Conservation (phyloP, 495 filamentous ascomycete species). For the Talaromyces adpressus region DNA sequence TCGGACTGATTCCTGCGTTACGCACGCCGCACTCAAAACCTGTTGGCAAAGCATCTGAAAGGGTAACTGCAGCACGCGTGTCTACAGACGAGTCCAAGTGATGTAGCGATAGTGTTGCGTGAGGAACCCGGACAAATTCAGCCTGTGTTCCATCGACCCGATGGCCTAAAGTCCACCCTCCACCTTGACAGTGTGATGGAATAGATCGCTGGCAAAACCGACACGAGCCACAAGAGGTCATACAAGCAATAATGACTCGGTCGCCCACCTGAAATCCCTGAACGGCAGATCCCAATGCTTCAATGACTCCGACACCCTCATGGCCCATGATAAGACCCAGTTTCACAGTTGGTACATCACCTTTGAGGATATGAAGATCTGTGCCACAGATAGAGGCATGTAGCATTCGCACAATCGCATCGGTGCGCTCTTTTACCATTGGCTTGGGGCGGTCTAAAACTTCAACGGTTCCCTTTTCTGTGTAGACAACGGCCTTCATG, state of each 20-base stretch:
- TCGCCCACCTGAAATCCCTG: conserved; percentile 36
- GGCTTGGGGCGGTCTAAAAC: conserved; percentile 55
- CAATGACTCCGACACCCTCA: conserved; percentile 77
- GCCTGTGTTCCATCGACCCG: conserved; percentile 43
- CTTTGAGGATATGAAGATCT: conserved; percentile 73
- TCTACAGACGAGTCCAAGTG: conserved; percentile 27
- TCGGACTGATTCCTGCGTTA: conserved; percentile 35
- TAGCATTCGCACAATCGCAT: conserved; percentile 73
- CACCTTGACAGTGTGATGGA: conserved; percentile 29
- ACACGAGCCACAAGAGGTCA: conserved; percentile 34
- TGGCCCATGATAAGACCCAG: conserved; percentile 78
- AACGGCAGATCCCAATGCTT: conserved; percentile 56
- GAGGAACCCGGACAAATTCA: conserved; percentile 41
- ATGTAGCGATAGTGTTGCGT: conserved; percentile 36
- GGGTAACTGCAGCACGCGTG: conserved; percentile 28
- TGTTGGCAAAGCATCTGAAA: conserved; percentile 44
- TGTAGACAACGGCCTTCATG: conserved; percentile 38
- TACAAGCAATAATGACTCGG: conserved; percentile 34
- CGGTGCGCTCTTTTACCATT: conserved; percentile 56
- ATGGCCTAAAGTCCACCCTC: conserved; percentile 36
- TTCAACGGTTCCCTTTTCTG: conserved; percentile 13
- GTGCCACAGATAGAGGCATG: conserved; percentile 75
- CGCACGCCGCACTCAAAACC: conserved; percentile 43
- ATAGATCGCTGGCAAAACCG: conserved; percentile 29
- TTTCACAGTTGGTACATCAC: conserved; percentile 56